These are phyloP conservation scores for Candida hungchunana DNA, from an alignment of 805 yeast genomes.

Conservation along the genomic window DNA sequence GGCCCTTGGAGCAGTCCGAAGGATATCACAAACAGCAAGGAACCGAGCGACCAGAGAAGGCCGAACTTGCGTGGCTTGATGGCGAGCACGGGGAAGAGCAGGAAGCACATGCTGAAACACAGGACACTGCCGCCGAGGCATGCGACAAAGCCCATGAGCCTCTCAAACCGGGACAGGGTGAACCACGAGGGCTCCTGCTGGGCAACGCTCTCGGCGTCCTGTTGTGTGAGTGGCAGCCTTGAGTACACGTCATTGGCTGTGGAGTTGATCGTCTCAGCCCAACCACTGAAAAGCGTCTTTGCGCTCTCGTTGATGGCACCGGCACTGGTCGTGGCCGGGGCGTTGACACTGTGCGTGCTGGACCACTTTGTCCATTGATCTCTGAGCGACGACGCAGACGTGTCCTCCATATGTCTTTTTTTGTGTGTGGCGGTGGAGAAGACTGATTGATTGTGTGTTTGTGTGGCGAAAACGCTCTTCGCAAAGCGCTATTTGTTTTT, in stretches of 20 bases:
- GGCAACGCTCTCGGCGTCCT: slow-evolving; percentile 37
- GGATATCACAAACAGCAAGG: slow-evolving; percentile 77
- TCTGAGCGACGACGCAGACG: slow-evolving; percentile 28
- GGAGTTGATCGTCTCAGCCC: slow-evolving; percentile 35
- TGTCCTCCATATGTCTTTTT: slow-evolving; percentile 18
- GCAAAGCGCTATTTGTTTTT: too few species aligned
- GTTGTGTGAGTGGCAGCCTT: slow-evolving; percentile 59
- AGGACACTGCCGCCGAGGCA: slow-evolving; percentile 74
- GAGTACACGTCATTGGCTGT: slow-evolving; percentile 55
- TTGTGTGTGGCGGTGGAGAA: too few species aligned
- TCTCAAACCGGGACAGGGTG: slow-evolving; percentile 68
- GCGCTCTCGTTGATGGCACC: slow-evolving; percentile 31
- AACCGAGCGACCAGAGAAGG: slow-evolving; percentile 85
- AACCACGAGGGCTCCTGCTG: slow-evolving; percentile 76
- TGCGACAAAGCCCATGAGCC: slow-evolving; percentile 70
- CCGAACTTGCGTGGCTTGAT: slow-evolving; percentile 91
- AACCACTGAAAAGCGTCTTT: slow-evolving; percentile 33
- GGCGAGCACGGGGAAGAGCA: slow-evolving; percentile 85
- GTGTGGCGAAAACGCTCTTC: too few species aligned
- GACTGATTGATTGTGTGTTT: too few species aligned
- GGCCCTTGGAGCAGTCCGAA: slow-evolving; percentile 95
- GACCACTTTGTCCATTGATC: slow-evolving; percentile 39
- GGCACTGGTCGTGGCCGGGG: slow-evolving; percentile 7
- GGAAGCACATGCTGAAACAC: slow-evolving; percentile 78
- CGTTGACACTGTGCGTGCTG: slow-evolving; percentile 21